A percentile compares a stretch with the other conserved stretches of the same genome.
phyloP scores from a whole-genome alignment of 2,329 filamentous ascomycete genomes.

The Dactylonectria macrodidyma region DNA sequence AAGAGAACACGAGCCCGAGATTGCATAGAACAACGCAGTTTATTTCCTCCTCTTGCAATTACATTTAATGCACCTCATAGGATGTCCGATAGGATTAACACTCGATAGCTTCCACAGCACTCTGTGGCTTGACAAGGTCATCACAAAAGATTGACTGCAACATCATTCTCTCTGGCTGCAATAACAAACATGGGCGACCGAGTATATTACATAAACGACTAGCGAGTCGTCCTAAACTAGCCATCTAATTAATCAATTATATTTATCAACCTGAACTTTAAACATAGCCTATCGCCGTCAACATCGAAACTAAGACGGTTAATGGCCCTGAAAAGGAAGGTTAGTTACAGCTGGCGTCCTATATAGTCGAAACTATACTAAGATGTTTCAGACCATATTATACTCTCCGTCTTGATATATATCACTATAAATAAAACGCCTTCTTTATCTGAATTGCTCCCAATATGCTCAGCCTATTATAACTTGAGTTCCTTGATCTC shows the following conservation, averaged over 20 bases:
- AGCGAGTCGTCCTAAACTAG: not conserved
- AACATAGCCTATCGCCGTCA: slow-evolving; percentile 1
- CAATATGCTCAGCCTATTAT: too few relatives aligned
- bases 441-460: too few relatives aligned
- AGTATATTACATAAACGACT: not conserved
- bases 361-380: too few relatives aligned
- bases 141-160: not conserved
- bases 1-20: too few relatives aligned
- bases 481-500: too few relatives aligned
- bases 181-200: not conserved
- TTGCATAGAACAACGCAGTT: too few relatives aligned
- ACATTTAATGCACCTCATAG: slow-evolving; percentile 1
- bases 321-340: not conserved
- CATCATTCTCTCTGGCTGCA: not conserved
- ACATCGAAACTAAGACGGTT: not conserved
- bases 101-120: not conserved
- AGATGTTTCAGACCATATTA: too few relatives aligned
- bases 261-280: slow-evolving; percentile 2
- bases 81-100: not conserved
- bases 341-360: not conserved
- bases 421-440: too few relatives aligned
- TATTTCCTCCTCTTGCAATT: not conserved
- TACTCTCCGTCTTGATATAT: too few relatives aligned
- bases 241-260: not conserved
- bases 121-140: not conserved